Conservation (phyloP, 371 early-diverging fungal genomes). For the Syncephalastrum racemosum region DNA sequence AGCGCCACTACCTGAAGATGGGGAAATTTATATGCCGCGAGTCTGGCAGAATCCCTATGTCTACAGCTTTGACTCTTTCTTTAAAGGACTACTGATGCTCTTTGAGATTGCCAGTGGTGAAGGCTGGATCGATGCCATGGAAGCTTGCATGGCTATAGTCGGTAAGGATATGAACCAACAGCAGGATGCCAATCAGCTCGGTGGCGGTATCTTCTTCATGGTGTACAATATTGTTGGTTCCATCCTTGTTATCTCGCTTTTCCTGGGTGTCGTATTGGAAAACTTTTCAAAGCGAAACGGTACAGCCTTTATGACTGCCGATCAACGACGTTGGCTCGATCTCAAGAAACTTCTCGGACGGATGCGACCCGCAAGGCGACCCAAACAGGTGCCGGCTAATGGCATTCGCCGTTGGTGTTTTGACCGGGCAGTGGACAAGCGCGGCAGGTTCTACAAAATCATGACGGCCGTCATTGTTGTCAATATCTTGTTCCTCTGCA, state of each 20-base stretch:
- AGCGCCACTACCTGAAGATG: constrained; percentile 36
- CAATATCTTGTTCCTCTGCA: constrained; percentile 56
- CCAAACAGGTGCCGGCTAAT: constrained; percentile 35
- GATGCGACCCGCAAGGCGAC: constrained; percentile 60
- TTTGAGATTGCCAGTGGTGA: constrained; percentile 72
- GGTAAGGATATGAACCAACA: constrained; percentile 50
- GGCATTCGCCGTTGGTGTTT: constrained; percentile 46
- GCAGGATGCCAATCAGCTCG: constrained; percentile 52
- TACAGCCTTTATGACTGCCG: constrained; percentile 62
- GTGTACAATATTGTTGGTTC: constrained; percentile 66
- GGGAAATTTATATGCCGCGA: constrained; percentile 51
- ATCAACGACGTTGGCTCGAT: constrained; percentile 74
- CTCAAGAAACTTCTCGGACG: constrained; percentile 62
- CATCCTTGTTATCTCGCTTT: constrained; percentile 63
- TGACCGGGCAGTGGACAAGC: constrained; percentile 49
- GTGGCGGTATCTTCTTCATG: constrained; percentile 63
- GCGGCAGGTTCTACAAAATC: constrained; percentile 49
- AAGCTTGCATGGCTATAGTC: constrained; percentile 52
- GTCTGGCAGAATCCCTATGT: constrained; percentile 66
- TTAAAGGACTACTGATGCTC: constrained; percentile 55
- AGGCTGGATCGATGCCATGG: constrained; percentile 70
- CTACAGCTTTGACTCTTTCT: constrained; percentile 71
- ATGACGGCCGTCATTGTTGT: constrained; percentile 51
- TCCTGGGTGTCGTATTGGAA: constrained; percentile 71
- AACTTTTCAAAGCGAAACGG: constrained; percentile 67